Evolutionary conservation across 257 asterid genomes (phyloP), one percentile per base, ranked within the genome.

Genomic region (Capsicum rhomboideum): DNA sequence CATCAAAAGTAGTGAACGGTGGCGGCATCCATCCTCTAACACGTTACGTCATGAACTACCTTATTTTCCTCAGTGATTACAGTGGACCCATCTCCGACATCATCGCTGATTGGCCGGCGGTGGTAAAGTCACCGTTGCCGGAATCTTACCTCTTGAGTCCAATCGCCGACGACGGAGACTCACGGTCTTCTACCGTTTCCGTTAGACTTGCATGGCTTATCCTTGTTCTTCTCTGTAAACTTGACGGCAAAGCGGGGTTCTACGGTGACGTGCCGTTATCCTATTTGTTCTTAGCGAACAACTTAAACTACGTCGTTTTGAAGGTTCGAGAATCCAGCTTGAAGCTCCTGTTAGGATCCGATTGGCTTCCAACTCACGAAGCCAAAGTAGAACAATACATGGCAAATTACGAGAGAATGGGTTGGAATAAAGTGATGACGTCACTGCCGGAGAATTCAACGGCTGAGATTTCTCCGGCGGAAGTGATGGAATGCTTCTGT

Each of bases 31-130:
- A 95, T 59, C 99, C 99, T 1, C 92, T 95, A 80, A 91, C 98
- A 4, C 97, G 98, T 56, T 95, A 95, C 88, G 99, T 94, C 83
- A 95, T 95, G 99, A 95, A 95, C 83, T 93, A 90, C 86, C 90
- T 95, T 61, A 89, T 91, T 23, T 93, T 95, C 87, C 89, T 95
- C 71, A 83, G 91, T 77, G 99, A 95, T 78, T 95, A 95, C 89
- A 90, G 95, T 86, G 97, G 95, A 46, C 75, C 92, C 0, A 68
- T 94, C 42, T 86, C 97, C n/a, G 99, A 92, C 74, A 89, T 95
- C n/a, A 26, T 94, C 20, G 83, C 92, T 18, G 96, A 95, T 75
- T 91, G 91, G 93, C 82, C 94, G 0, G 69, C 79, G 80, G 42
- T 85, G 7, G 86, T 80, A 37, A 84, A 83, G 50, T 80, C 93